These are phyloP conservation scores for Graphiopsis chlorocephala DNA, from an alignment of 2,329 filamentous ascomycete genomes.

Conservation along the genomic window DNA sequence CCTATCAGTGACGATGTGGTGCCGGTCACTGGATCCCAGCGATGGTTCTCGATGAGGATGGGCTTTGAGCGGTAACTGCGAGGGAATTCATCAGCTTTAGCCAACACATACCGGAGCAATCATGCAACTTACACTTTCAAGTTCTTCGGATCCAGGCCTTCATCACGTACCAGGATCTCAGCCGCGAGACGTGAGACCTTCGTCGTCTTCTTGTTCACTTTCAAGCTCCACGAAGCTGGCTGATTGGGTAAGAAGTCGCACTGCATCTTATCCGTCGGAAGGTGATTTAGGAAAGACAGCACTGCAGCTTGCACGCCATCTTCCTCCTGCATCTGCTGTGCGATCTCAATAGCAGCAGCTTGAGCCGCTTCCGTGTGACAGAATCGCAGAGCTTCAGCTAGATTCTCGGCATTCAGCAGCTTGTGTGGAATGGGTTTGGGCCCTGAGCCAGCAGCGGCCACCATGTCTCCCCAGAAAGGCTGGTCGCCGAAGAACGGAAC, in stretches of 20 bases:
- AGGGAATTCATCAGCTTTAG: background rate
- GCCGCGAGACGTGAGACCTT: conserved; percentile 9
- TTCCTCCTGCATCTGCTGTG: conserved; percentile 60
- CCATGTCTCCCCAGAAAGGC: conserved; percentile 50
- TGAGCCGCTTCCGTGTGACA: conserved; percentile 58
- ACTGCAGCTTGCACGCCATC: conserved; percentile 70
- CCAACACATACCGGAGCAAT: background rate
- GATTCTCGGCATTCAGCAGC: conserved; percentile 47
- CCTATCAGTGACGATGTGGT: background rate
- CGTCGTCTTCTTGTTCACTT: background rate
- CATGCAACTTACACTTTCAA: conserved; percentile 8
- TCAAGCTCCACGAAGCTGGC: conserved; percentile 10
- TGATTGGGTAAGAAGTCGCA: conserved; percentile 12
- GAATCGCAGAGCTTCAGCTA: conserved; percentile 44
- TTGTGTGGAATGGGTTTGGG: conserved; percentile 81
- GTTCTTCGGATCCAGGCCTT: conserved; percentile 10
- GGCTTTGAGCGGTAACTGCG: conserved; percentile 9
- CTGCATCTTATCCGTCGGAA: conserved; percentile 37
- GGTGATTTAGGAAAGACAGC: conserved; percentile 60
- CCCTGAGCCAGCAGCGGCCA: conserved; percentile 46
- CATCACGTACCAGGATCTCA: conserved; percentile 10
- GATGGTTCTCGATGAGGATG: conserved; percentile 14
- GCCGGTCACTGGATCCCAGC: conserved; percentile 14
- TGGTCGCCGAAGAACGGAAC: conserved; percentile 58
- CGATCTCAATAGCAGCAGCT: conserved; percentile 57